Evolutionary conservation across 345 rosid species (phyloP).

Genomic region (Passiflora organensis): DNA sequence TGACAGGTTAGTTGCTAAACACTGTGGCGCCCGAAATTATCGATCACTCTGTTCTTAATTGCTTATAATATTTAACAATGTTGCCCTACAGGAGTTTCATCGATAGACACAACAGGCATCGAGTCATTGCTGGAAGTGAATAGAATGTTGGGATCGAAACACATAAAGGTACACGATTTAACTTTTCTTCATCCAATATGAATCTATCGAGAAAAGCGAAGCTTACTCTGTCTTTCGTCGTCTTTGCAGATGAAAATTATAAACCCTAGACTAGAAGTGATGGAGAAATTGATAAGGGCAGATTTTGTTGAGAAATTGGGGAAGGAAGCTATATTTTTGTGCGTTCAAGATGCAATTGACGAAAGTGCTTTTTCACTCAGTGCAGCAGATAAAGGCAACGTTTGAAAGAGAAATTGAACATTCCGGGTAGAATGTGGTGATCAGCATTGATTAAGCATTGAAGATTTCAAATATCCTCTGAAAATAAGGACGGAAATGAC

Average conservation of each 20-base stretch:
- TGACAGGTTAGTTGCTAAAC: constrained; percentile 40
- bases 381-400: neutral
- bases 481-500: no score
- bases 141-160: constrained; percentile 37
- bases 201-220: neutral
- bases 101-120: constrained; percentile 74
- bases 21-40: no score
- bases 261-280: constrained; percentile 66
- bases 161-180: constrained; percentile 38
- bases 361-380: constrained; percentile 38
- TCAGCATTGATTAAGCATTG: no score
- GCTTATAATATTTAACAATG: neutral
- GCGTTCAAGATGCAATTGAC: constrained; percentile 63
- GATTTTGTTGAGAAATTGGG: constrained; percentile 52
- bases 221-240: neutral
- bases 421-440: neutral
- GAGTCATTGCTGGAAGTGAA: constrained; percentile 54
- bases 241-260: constrained; percentile 49
- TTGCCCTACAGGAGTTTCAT: constrained; percentile 47
- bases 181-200: neutral
- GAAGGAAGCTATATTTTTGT: constrained; percentile 49
- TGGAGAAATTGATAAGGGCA: constrained; percentile 76
- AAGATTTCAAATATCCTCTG: no score
- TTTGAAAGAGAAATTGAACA: neutral
- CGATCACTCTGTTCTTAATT: no score